Evolutionary conservation across 176 grass and related monocot species (phyloP), one percentile per base, ranked within the genome.

Genomic region (Oryza brachyantha): DNA sequence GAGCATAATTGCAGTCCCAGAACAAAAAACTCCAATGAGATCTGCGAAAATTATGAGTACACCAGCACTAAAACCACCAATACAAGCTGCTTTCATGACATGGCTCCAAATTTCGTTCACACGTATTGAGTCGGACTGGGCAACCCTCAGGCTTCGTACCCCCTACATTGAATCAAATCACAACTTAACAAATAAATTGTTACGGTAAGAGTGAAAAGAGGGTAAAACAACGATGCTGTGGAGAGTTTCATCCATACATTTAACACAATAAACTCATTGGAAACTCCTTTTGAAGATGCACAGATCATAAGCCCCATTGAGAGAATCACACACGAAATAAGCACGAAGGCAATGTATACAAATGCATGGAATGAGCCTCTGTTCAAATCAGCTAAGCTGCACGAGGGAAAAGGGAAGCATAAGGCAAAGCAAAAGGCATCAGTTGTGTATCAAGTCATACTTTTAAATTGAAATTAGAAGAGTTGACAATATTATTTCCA

Each of bases 381-480:
- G 37, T 69, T 35, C 55, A 82, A 8, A 62, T 82, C 57, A 73
- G 68, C 40, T 55, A 82, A 50, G 35, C 79, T 73, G 79, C 68
- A 72, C 24, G 48, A 60, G 27, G 16, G 21, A 75, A 59, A 69
- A 80, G 16, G 4, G n/a, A 34, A 34, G 5, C 11, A 22, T 42
- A 28, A 81, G 62, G 21, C 11, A 72, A 72, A 21, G 36, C 3
- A 38, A 40, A 41, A 81, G 38, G 54, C 2, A 73, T 45, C 34
- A 62, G 2, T 42, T 42, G 7, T 14, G 8, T 16, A 64, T 60
- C 9, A 64, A 77, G 61, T 43, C 13, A 45, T n/a, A 25, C 5
- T 63, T 64, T 48, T 21, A 62, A 81, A 39, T 16, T 12, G 5
- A 29, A 45, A 46, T 6, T 29, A 79, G 10, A 29, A 43, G 40